Evolutionary conservation across 1,139 yeast species (phyloP), one percentile per base, ranked within the genome.

Genomic region (Hemisphaericaspora xylanilytica): DNA sequence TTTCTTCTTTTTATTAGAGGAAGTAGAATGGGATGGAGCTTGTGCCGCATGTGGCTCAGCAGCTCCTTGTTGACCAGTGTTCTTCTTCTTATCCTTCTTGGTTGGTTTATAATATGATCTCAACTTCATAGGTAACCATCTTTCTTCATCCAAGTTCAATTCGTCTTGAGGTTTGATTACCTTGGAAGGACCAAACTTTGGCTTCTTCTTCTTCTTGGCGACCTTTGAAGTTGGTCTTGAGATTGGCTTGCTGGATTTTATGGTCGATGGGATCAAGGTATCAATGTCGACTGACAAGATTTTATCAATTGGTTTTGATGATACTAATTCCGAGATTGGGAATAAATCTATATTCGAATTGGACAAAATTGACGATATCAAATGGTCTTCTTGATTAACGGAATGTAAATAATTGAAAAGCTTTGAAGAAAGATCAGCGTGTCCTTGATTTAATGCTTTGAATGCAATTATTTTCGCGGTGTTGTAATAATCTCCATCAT

Each of bases 91-190:
- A 43, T 71, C 74, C 44, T 78, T 75, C 57, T 79, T 81, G 53
- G 85, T 82, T 14, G 95, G 88, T 59, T 80, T 86, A 65, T 85
- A 89, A 50, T 82, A 80, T 5, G 89, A 78, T 60, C 97, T 78
- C 57, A 89, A 92, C 54, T 81, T 83, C 73, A 85, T 56, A 22
- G 97, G 95, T 39, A 89, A 64, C 97, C 97, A 90, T 65, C 97
- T 80, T 59, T 90, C 97, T 25, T 55, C 54, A 45, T 72, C 76
- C 37, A 70, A 52, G 13, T 39, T 48, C 26, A 65, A 53, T 33
- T 66, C 63, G 7, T 55, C 56, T 21, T 52, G 59, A 5, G 67
- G 62, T 42, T 63, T 61, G 33, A 65, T 32, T 2, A 60, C 55
- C 50, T 70, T 75, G 50, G 53, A 51, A 21, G 65, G 47, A 30